These are phyloP conservation scores for Melanomma pulvis-pyrius DNA, from an alignment of 495 filamentous ascomycete species.

Conservation along the genomic window DNA sequence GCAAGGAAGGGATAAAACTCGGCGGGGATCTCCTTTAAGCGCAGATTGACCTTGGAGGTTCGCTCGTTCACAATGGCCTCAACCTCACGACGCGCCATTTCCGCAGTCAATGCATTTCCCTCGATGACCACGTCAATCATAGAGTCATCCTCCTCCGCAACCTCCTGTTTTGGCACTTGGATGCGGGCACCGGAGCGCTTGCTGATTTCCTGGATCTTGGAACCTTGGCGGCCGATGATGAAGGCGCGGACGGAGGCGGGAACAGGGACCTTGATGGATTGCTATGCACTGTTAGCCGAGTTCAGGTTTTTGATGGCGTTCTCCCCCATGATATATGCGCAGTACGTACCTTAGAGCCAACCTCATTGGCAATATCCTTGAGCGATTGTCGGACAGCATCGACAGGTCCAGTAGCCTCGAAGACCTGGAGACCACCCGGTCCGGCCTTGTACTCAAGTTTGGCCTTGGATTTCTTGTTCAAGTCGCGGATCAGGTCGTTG, in stretches of 20 bases:
- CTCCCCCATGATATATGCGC: too few relatives aligned
- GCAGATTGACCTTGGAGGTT: slow-evolving; percentile 74
- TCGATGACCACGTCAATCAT: slow-evolving; percentile 85
- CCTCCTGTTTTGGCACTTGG: slow-evolving; percentile 77
- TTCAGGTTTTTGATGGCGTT: too few relatives aligned
- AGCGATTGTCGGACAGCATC: slow-evolving; percentile 79
- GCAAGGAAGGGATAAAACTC: slow-evolving; percentile 96
- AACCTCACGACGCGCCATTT: slow-evolving; percentile 79
- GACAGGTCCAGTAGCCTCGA: slow-evolving; percentile 77
- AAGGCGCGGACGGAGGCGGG: slow-evolving; percentile 78
- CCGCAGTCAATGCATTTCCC: slow-evolving; percentile 82
- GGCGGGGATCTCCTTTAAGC: slow-evolving; percentile 77
- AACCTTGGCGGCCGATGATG: slow-evolving; percentile 88
- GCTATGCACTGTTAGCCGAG: slow-evolving; percentile 50
- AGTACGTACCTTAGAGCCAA: slow-evolving; percentile 74
- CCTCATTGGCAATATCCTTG: slow-evolving; percentile 79
- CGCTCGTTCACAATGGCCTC: slow-evolving; percentile 83
- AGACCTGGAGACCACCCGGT: slow-evolving; percentile 67
- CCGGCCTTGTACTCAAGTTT: slow-evolving; percentile 70
- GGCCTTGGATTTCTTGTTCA: slow-evolving; percentile 85
- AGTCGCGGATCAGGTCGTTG: slow-evolving; percentile 78
- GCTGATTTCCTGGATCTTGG: slow-evolving; percentile 85
- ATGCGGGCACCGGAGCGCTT: slow-evolving; percentile 84
- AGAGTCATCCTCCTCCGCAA: slow-evolving; percentile 73
- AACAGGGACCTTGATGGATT: slow-evolving; percentile 73